Conservation (phyloP, 2,329 filamentous ascomycete genomes). For the Aspergillus ruber region DNA sequence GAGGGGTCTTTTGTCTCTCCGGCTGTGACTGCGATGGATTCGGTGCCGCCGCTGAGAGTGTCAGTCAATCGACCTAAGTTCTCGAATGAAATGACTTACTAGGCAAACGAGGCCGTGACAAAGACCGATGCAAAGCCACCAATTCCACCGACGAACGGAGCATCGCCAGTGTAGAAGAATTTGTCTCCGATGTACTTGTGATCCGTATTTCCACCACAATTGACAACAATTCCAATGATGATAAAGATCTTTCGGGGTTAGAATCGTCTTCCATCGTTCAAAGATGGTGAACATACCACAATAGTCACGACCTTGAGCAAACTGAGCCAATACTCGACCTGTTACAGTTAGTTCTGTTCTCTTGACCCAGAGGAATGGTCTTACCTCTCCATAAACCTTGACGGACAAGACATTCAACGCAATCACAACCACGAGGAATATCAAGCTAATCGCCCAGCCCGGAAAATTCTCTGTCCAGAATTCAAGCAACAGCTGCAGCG, state of each 20-base stretch:
- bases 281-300: conserved; percentile 21
- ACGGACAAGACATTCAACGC: conserved; percentile 49
- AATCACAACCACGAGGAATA: conserved; percentile 54
- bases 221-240: conserved; percentile 56
- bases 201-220: conserved; percentile 50
- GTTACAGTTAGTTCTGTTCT: neutral
- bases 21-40: conserved; percentile 60
- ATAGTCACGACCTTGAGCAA: conserved; percentile 38
- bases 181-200: conserved; percentile 53
- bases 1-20: conserved; percentile 60
- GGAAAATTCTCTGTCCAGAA: conserved; percentile 60
- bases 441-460: conserved; percentile 57
- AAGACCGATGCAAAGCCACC: conserved; percentile 61
- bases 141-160: conserved; percentile 60
- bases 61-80: conserved; percentile 3
- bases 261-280: neutral
- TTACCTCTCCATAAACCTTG: conserved; percentile 49
- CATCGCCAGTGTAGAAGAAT: conserved; percentile 54
- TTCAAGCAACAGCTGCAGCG: conserved; percentile 51
- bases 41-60: conserved; percentile 48
- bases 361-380: conserved; percentile 3
- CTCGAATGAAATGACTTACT: conserved; percentile 22
- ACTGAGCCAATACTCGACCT: conserved; percentile 39
- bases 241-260: conserved; percentile 53
- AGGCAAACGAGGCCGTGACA: conserved; percentile 57